These are phyloP conservation scores for Suhomyces anneliseae DNA, from an alignment of 1,139 yeast genomes.

Conservation along the genomic window DNA sequence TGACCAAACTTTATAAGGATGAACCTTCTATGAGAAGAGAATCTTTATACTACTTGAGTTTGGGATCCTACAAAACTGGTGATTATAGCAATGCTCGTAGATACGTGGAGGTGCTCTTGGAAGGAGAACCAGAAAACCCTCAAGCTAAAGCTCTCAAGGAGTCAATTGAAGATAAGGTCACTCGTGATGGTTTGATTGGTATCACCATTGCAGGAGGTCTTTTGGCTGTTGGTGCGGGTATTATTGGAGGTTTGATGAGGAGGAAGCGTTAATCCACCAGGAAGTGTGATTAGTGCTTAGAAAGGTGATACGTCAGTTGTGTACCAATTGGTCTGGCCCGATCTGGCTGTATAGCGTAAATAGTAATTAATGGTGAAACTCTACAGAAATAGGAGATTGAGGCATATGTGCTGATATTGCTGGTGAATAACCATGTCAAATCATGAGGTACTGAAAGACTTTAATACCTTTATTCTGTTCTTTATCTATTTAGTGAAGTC, in stretches of 20 bases:
- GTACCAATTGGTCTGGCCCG: no score
- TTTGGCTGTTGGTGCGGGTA: constrained; percentile 78
- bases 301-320: no score
- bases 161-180: constrained; percentile 80
- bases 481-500: no score
- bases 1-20: constrained; percentile 72
- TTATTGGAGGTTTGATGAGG: constrained; percentile 55
- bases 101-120: constrained; percentile 74
- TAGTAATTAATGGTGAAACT: no score
- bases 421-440: no score
- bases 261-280: constrained; percentile 25
- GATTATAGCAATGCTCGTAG: constrained; percentile 84
- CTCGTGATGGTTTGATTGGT: constrained; percentile 85
- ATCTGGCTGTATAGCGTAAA: no score
- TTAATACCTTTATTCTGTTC: no score
- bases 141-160: constrained; percentile 74
- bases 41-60: constrained; percentile 80
- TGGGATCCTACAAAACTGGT: constrained; percentile 87
- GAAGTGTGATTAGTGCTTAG: neutral
- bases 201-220: constrained; percentile 83
- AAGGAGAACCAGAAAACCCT: constrained; percentile 77
- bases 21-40: constrained; percentile 86
- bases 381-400: no score
- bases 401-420: no score
- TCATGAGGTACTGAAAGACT: no score